Evolutionary conservation across 2,329 filamentous ascomycete genomes (phyloP), one percentile per base, ranked within the genome.

Genomic region (Fusarium graminum): DNA sequence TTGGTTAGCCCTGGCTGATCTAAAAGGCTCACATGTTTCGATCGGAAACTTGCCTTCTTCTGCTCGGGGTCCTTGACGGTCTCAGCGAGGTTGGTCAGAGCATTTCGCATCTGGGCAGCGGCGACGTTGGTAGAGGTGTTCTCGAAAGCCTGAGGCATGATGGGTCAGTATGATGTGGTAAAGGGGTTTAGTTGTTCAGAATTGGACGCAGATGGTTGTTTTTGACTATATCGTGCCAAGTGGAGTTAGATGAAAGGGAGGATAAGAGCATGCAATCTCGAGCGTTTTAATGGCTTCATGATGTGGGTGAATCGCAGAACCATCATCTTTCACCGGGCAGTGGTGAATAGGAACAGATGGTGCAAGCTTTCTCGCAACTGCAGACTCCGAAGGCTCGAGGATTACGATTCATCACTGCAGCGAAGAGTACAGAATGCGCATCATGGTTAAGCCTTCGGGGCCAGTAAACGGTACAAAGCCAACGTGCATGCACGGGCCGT

Each of bases 101-200:
- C 87, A 87, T 99, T 99, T 81, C 95, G 93, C 95, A 99, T 99
- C 85, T 99, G 95, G 63, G 94, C 96, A 56, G 95, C 95, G 65
- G 95, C 95, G 70, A 99, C 94, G 75, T 93, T 97, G 77, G 95
- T 99, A 56, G 94, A 97, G 73, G 95, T 97, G 88, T 98, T 98
- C 83, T 99, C 95, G 80, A 99, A 99, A 66, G 95, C 95, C 95
- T 98, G 74, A 38, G 28, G 4, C 54, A 61, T 52, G 51, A 22
- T 54, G 46, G 11, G 67, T 79, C 72, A 78, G 74, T 71, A 52
- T 39, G 28, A 34, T 45, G 19, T 41, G 41, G 14, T 11, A 47
- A 52, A 22, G 45, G 51, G 49, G 10, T n/a, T 42, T 14, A 13
- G 8, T 16, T n/a, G 17, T 42, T 36, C 2, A 10, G 25, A 17